Conservation (phyloP, 2,329 filamentous ascomycete genomes). For the Zasmidium angulare region DNA sequence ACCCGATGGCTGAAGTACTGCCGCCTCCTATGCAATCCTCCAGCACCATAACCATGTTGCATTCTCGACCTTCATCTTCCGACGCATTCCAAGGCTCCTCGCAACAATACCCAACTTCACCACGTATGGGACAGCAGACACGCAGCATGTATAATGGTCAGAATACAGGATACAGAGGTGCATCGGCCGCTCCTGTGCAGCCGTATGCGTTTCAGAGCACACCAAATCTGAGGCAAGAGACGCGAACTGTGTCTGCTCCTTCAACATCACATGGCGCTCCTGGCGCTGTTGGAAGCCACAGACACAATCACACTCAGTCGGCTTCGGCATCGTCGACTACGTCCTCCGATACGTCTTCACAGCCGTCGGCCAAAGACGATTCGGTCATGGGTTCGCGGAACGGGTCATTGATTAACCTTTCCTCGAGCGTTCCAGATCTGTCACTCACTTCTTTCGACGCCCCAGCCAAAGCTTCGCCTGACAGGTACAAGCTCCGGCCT, state of each 20-base stretch:
- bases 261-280: constrained; percentile 30
- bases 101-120: constrained; percentile 34
- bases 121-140: constrained; percentile 42
- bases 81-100: constrained; percentile 47
- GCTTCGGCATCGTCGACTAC: constrained; percentile 48
- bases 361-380: constrained; percentile 36
- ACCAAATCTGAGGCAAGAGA: constrained; percentile 58
- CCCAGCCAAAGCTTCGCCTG: constrained; percentile 68
- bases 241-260: constrained; percentile 56
- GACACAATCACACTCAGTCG: constrained; percentile 40
- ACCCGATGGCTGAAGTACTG: constrained; percentile 46
- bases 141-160: constrained; percentile 46
- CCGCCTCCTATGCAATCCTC: constrained; percentile 48
- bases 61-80: constrained; percentile 44
- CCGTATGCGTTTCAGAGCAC: constrained; percentile 52
- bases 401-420: constrained; percentile 47
- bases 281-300: constrained; percentile 21
- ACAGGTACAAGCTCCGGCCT: constrained; percentile 78
- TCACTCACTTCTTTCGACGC: constrained; percentile 56
- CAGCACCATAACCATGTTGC: constrained; percentile 52
- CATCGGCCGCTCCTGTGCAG: constrained; percentile 46
- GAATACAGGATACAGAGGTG: constrained; percentile 43
- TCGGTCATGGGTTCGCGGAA: constrained; percentile 34
- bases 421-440: constrained; percentile 54
- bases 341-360: constrained; percentile 46